Base-by-base conservation (phyloP, 2,329 filamentous ascomycete species). In the Apiospora kogelbergensis region DNA sequence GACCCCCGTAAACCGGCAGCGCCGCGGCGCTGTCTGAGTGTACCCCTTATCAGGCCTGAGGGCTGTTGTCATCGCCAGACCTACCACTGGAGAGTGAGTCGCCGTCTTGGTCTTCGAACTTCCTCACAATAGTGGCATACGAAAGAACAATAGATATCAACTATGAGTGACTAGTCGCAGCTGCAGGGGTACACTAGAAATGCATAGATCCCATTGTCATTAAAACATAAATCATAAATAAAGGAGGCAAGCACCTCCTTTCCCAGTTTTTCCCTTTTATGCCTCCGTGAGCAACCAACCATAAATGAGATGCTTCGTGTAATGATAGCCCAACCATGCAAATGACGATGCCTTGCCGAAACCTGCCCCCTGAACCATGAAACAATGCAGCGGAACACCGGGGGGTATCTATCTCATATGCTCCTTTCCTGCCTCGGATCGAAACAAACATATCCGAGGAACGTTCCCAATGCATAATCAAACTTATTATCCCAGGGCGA, bases 191-290 rank as follows among this genome's bases (percentile, higher is more conserved):
- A 60, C 53, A 60, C 53, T 60, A 60, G 9, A n/a, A 60, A 60
- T 60, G 37, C 53, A 60, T 10, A 60, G 37, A 37, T 60, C 20
- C 22, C 53, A 60, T 60, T 60, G 53, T 60, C 53, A 30, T 60
- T 13, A 60, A 37, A 37, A 26, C 53, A 60, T 60, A 60, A 60
- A 26, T 60, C 53, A 30, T 60, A 60, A 22, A 22, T 60, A 30
- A n/a, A 37, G 53, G 53, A n/a, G 53, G 53, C 53, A n/a, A 30
- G 53, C 53, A 60, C 53, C 53, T 60, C 53, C 26, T 60, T 60
- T 37, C 53, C 53, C 53, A 37, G 53, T 60, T n/a, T 37, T 60
- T 48, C 3, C 7, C 48, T 7, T 20, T 9, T n/a, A 60, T 60
- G 53, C 53, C 53, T 57, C 30, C 53, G 22, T 60, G 53, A 11